Conservation (phyloP, 2,329 filamentous ascomycete species). For the Xylaria sp. region DNA sequence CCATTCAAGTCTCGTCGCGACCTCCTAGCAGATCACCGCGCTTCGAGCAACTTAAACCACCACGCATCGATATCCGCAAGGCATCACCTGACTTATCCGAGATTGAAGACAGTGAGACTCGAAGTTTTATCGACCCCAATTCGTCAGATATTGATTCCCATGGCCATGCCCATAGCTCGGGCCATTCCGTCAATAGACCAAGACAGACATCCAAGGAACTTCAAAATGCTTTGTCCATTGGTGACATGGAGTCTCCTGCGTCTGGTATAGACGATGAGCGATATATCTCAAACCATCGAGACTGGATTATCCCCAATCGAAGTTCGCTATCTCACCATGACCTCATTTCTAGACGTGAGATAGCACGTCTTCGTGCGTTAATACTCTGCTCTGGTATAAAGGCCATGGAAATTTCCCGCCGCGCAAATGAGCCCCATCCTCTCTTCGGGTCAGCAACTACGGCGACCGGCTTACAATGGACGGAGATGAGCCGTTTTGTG, state of each 20-base stretch:
- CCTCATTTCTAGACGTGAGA: slow-evolving; percentile 74
- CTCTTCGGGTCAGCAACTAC: slow-evolving; percentile 50
- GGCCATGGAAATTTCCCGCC: slow-evolving; percentile 80
- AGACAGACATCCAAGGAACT: slow-evolving; percentile 52
- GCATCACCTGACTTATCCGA: slow-evolving; percentile 54
- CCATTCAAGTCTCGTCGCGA: slow-evolving; percentile 42
- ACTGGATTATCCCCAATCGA: slow-evolving; percentile 65
- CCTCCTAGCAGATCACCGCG: slow-evolving; percentile 57
- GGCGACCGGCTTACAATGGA: slow-evolving; percentile 52
- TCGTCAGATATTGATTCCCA: slow-evolving; percentile 55
- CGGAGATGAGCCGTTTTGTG: slow-evolving; percentile 57
- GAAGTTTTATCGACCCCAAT: slow-evolving; percentile 48
- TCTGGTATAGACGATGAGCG: slow-evolving; percentile 25
- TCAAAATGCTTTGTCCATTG: slow-evolving; percentile 49
- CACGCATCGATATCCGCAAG: slow-evolving; percentile 59
- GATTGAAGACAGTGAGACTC: slow-evolving; percentile 36
- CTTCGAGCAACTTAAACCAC: slow-evolving; percentile 62
- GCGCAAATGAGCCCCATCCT: slow-evolving; percentile 64
- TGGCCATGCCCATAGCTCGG: slow-evolving; percentile 41
- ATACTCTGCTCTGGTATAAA: slow-evolving; percentile 90
- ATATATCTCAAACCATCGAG: slow-evolving; percentile 43
- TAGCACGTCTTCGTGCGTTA: slow-evolving; percentile 80
- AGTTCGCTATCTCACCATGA: slow-evolving; percentile 52
- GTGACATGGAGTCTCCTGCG: slow-evolving; percentile 35
- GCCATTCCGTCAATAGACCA: slow-evolving; percentile 47